Evolutionary conservation across 1,284 basidiomycete species (phyloP).

Genomic region (Boletus putidus): DNA sequence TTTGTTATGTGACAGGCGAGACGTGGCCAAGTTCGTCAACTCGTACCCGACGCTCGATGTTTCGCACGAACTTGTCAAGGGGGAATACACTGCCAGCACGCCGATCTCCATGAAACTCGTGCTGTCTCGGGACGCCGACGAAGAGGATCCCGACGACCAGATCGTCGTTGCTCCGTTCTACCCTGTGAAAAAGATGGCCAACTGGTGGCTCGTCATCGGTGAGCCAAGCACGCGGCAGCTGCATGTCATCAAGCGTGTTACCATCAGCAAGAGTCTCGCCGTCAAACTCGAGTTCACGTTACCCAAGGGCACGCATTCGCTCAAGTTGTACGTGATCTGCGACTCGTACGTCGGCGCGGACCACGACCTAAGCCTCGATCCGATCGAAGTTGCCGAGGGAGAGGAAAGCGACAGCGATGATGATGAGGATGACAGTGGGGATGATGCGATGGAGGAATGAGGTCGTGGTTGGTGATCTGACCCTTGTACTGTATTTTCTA

Average conservation of each 20-base stretch:
- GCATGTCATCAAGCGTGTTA: constrained; percentile 94
- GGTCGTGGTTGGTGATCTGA: background rate
- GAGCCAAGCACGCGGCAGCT: constrained; percentile 74
- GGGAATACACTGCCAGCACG: constrained; percentile 79
- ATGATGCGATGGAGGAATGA: constrained; percentile 48
- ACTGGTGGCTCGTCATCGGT: constrained; percentile 97
- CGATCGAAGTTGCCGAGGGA: constrained; percentile 84
- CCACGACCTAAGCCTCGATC: constrained; percentile 81
- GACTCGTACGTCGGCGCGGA: constrained; percentile 91
- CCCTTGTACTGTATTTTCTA: constrained; percentile 3
- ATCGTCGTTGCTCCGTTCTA: constrained; percentile 90
- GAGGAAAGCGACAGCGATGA: constrained; percentile 82
- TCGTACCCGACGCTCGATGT: constrained; percentile 94
- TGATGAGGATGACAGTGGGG: constrained; percentile 56
- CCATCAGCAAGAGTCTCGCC: constrained; percentile 73
- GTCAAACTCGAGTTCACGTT: constrained; percentile 90
- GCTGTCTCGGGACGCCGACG: constrained; percentile 83
- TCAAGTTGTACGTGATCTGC: constrained; percentile 92
- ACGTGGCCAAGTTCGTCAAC: constrained; percentile 93
- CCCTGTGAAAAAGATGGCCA: constrained; percentile 86
- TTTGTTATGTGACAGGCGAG: constrained; percentile 52
- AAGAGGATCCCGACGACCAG: constrained; percentile 80
- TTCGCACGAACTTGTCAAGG: constrained; percentile 76
- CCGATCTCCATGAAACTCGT: constrained; percentile 82
- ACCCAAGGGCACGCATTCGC: constrained; percentile 76